Evolutionary conservation across 208 protist genomes (phyloP), one percentile per base, ranked within the genome.

Genomic region (Spongospora subterranea): DNA sequence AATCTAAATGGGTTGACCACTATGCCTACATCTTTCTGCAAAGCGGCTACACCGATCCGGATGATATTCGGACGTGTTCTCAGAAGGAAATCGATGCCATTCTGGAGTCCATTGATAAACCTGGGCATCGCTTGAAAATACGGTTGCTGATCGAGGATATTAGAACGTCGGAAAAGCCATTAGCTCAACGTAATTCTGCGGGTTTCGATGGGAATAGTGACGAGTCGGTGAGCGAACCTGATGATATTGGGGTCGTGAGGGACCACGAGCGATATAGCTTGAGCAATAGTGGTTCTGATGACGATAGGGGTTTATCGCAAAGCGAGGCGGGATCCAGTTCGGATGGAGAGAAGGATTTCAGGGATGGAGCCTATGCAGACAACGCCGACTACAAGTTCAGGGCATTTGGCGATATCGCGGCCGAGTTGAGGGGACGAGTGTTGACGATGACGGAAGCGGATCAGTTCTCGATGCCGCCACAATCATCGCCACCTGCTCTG

Each of bases 21-120:
- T 45, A 17, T 45, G 71, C 71, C 35, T 43, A 82, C n/a, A 43
- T 82, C 6, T 82, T 82, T 43, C 6, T 82, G 6, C 71, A 82
- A 13, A 82, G 13, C n/a, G 71, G 71, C 6, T 82, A 82, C n/a
- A 39, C 17, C 13, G 71, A 82, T 20, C 71, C 71, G 71, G 40
- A 6, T n/a, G 71, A 82, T 43, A 6, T 82, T 43, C 40, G 6
- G 35, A 6, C n/a, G 17, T 82, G 71, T n/a, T 82, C 71, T 6
- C 71, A 82, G n/a, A 20, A 6, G 35, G 71, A 82, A 82, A 82
- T 82, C n/a, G 71, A 82, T 43, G 35, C n/a, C 6, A 20, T 82
- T 6, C 71, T 82, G n/a, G 6, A 6, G 17, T n/a, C 6, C 6
- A 6, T 82, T 82, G 17, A 6, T 17, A 35, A 45, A n/a, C 71